Base-by-base conservation (phyloP, 768 basidiomycete genomes). In the Daedalea quercina region DNA sequence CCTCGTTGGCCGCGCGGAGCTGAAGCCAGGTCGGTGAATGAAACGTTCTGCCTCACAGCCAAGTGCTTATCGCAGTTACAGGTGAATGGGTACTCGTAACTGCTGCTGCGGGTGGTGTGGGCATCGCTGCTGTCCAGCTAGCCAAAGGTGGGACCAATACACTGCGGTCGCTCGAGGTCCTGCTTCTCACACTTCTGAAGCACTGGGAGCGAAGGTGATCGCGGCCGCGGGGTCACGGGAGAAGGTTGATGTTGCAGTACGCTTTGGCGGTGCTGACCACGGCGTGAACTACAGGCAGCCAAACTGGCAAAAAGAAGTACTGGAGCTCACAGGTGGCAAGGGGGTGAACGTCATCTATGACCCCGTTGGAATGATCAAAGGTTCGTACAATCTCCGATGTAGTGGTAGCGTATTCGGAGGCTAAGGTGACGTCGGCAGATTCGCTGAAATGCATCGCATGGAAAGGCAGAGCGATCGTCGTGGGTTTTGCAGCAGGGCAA, bases 101-200 rank as follows among this genome's bases (percentile, higher is more conserved):
- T 47, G 95, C 94, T 7, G 90, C 90, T n/a, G 95, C 94, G 1
- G 95, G 95, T 2, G 95, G 94, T 12, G 94, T 98, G 3, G 94
- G 94, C 0, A 83, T 95, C 47, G 84, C 85, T 6, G 94, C 95
- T 7, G 83, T 94, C 17, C 95, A 97, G 65, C 77, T 97, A 50
- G 94, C 92, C 20, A 96, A 96, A 79, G 84, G 91, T 90, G 31
- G 34, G 65, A 57, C 43, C 24, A 20, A 46, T 4, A 34, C 24
- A 19, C 33, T 23, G n/a, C 50, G 56, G 20, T 43, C 11, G 19
- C 26, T 6, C 28, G 11, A 6, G 6, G 11, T 31, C 11, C 4
- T 31, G 28, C 28, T 31, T 31, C 28, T 11, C 28, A 31, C 31
- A 37, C 33, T 6, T n/a, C n/a, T n/a, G 13, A 54, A 93, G 94